These are phyloP conservation scores for Mallotus japonicus DNA, from an alignment of 441 rosid species.

Conservation along the genomic window DNA sequence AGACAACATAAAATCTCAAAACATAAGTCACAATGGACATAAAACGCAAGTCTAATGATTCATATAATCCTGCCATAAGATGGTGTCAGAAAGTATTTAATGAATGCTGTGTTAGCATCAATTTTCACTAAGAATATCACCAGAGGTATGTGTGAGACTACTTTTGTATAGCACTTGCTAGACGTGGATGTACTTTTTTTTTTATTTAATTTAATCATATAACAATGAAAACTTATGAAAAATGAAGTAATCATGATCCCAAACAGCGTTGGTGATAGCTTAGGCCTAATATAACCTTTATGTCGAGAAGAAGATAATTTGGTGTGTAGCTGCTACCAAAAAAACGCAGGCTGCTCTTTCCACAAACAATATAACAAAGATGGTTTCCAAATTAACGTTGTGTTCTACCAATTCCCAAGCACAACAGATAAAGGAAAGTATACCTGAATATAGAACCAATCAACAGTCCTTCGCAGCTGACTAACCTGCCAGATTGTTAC, in stretches of 20 bases:
- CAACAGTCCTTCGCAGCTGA: conserved; percentile 73
- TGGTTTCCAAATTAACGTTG: too few relatives aligned
- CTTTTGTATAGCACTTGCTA: not conserved
- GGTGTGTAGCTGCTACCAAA: not conserved
- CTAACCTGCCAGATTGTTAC: conserved; percentile 61
- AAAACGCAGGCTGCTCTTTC: too few relatives aligned
- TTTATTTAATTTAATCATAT: too few relatives aligned
- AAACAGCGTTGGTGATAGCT: not conserved
- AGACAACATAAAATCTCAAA: not conserved
- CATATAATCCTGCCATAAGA: not conserved
- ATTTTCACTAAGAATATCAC: not conserved
- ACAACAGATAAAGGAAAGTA: not conserved
- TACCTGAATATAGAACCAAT: conserved; percentile 77
- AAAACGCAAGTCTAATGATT: not conserved
- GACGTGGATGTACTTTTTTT: too few relatives aligned
- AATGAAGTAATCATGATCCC: not conserved
- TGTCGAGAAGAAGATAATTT: too few relatives aligned
- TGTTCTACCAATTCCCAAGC: too few relatives aligned
- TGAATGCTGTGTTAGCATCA: too few relatives aligned
- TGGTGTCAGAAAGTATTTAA: not conserved
- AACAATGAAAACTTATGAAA: not conserved
- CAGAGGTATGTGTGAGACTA: not conserved
- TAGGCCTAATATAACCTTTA: not conserved
- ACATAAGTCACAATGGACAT: too few relatives aligned
- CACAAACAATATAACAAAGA: not conserved